Evolutionary conservation across 2,329 filamentous ascomycete species (phyloP).

Genomic region (Drechmeria coniospora): DNA sequence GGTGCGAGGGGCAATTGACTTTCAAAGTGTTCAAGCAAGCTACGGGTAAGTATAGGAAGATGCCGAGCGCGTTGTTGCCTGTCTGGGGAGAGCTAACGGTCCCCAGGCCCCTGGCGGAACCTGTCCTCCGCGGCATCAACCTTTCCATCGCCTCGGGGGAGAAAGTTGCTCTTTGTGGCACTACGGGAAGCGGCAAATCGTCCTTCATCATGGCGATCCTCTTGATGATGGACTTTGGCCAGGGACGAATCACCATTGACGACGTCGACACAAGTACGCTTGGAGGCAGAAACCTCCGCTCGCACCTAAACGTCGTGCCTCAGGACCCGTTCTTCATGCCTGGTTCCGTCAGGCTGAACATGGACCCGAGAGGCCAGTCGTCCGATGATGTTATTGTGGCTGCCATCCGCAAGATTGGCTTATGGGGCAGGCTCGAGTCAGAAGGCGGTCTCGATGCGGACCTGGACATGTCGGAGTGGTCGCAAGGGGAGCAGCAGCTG

Average conservation of each 20-base stretch:
- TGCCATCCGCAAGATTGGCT: conserved; percentile 27
- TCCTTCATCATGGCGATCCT: conserved; percentile 27
- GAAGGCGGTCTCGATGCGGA: conserved; percentile 21
- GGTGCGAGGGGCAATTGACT: conserved; percentile 12
- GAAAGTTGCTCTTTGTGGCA: conserved; percentile 28
- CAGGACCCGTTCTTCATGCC: conserved; percentile 36
- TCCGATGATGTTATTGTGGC: conserved; percentile 24
- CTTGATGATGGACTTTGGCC: conserved; percentile 26
- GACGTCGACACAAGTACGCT: conserved; percentile 18
- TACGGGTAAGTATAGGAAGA: conserved; percentile 11
- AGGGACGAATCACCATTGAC: conserved; percentile 28
- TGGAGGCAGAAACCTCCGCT: conserved; percentile 8
- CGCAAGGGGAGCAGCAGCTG: conserved; percentile 28
- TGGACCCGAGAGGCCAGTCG: conserved; percentile 24
- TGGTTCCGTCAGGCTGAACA: conserved; percentile 31
- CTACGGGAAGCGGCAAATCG: conserved; percentile 21
- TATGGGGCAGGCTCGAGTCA: conserved; percentile 23
- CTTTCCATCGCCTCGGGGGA: conserved; percentile 16
- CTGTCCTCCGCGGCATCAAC: conserved; percentile 13
- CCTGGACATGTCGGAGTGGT: conserved; percentile 16
- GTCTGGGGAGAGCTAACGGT: neutral
- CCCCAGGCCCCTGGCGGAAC: too few species aligned
- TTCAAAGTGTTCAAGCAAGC: conserved; percentile 12
- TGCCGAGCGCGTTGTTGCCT: too few species aligned
- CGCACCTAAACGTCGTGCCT: conserved; percentile 25